Base-by-base conservation (phyloP, 2,329 filamentous ascomycete species). In the Aspergillus hortae region DNA sequence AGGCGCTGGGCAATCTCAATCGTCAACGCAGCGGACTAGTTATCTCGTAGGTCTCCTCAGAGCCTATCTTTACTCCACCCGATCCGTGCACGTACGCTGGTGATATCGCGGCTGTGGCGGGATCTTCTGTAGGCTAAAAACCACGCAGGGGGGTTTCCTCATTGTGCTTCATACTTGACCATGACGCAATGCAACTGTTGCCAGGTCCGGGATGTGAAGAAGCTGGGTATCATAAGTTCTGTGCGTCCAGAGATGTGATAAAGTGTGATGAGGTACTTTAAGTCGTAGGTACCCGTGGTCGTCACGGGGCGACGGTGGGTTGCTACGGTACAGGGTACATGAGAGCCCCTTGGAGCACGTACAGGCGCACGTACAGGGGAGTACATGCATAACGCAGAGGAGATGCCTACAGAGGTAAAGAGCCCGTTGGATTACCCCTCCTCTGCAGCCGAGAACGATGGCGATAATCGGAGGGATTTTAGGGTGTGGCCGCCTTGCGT, bases 51-150 rank as follows among this genome's bases (percentile, higher is more conserved):
- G 6, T 19, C 7, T 4, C 7, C 21, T 14, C 14, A 25, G 30
- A 48, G 32, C 33, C 40, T 32, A 46, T 36, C 38, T 45, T 6
- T 30, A 40, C 27, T 43, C 38, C 48, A 41, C 46, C 42, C 44
- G 48, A 56, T 49, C 27, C 42, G 35, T 52, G 14, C 48, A 35
- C 44, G 35, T 52, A 42, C 36, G 23, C 6, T 12, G 15, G 19
- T 52, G 52, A 53, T 51, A 49, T 56, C 51, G 56, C 58, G 58
- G 58, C 51, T 60, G 48, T 56, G 49, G 58, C 58, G 58, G 57
- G 47, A 56, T 19, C 41, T 7, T 48, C 38, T 46, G 38, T 38
- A 21, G 35, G 40, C 36, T 38, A 27, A 46, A n/a, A 40, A 12
- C 27, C 19, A 6, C 5, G 21, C 15, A 12, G 11, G 17, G 17